Evolutionary conservation across 768 basidiomycete genomes (phyloP), one percentile per base, ranked within the genome.

Genomic region (Agrocybe pediades): DNA sequence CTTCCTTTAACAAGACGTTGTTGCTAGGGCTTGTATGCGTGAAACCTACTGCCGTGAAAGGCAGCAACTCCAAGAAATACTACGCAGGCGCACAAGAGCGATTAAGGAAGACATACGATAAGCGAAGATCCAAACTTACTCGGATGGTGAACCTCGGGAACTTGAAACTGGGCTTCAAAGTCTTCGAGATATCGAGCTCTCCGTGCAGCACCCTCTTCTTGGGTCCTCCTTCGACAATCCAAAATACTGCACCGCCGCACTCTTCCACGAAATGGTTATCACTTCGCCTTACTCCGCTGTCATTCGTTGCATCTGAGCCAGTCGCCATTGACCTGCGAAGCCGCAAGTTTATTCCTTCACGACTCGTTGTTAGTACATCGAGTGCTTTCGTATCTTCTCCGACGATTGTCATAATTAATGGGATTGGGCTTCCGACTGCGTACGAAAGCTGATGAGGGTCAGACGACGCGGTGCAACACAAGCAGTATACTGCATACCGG

Each of bases 341-440:
- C 33, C 73, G 68, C 33, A 86, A 29, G 17, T 66, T 66, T 8
- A 80, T 65, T 1, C 76, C 72, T 7, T 64, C 63, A 0, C 78
- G 73, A 20, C 59, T 67, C 13, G 79, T 69, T 36, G 33, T 36
- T 6, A 85, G 70, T 3, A 82, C 60, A 54, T 84, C 82, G 9
- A 85, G 71, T 0, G 78, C 79, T 17, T 79, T 77, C 9, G 69
- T 59, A 62, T 84, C 79, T 2, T 63, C 55, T 21, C 78, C 70
- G 20, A 60, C 69, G 26, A 85, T 57, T 2, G 77, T 79, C n/a
- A 85, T 53, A 39, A 68, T 63, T 7, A 86, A 64, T 8, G 83
- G 83, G 4, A 85, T 72, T 0, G 77, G 73, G 7, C 79, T 77
- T 6, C 80, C 81, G n/a, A 77, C 63, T 11, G 81, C 73, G 62